A percentile compares a stretch with the other conserved stretches of the same genome.
These are phyloP conservation scores for Fusarium tjaetaba DNA, from an alignment of 2,329 filamentous ascomycete species.

Conservation along the genomic window DNA sequence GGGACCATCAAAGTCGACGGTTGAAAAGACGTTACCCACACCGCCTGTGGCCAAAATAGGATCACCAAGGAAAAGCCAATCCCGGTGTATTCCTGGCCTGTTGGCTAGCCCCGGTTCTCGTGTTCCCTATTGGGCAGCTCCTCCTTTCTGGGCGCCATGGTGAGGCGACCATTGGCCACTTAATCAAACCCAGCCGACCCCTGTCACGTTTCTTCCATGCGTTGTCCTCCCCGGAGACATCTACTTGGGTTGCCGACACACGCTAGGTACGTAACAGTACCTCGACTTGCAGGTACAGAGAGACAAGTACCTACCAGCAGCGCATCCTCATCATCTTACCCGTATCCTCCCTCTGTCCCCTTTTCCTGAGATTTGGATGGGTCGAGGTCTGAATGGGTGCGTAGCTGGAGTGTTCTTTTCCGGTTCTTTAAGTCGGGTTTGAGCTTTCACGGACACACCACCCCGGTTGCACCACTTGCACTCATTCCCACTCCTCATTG, in stretches of 20 bases:
- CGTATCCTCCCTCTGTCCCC: conserved; percentile 27
- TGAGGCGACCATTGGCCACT: conserved; percentile 59
- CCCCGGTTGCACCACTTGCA: conserved; percentile 17
- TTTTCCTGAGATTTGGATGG: conserved; percentile 28
- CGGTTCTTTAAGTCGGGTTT: conserved; percentile 24
- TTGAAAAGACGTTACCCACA: conserved; percentile 42
- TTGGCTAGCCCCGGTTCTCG: conserved; percentile 58
- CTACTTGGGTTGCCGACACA: conserved; percentile 34
- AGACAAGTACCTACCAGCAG: neutral
- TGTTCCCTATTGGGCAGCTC: conserved; percentile 62
- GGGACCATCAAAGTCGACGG: conserved; percentile 29
- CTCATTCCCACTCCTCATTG: conserved; percentile 8
- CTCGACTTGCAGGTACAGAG: conserved; percentile 28
- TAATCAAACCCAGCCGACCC: conserved; percentile 61
- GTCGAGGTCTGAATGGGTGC: conserved; percentile 13
- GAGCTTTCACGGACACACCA: conserved; percentile 29
- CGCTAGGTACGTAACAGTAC: conserved; percentile 22
- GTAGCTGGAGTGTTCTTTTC: conserved; percentile 29
- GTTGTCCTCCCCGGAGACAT: conserved; percentile 52
- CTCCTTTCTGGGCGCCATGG: conserved; percentile 53
- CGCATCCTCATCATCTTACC: conserved; percentile 14
- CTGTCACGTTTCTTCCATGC: conserved; percentile 64
- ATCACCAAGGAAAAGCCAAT: conserved; percentile 45
- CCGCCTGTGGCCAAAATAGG: conserved; percentile 49
- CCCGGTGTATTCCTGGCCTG: conserved; percentile 53